Conservation (phyloP, 352 stramenopile genomes). For the Globisporangium nodosum region DNA sequence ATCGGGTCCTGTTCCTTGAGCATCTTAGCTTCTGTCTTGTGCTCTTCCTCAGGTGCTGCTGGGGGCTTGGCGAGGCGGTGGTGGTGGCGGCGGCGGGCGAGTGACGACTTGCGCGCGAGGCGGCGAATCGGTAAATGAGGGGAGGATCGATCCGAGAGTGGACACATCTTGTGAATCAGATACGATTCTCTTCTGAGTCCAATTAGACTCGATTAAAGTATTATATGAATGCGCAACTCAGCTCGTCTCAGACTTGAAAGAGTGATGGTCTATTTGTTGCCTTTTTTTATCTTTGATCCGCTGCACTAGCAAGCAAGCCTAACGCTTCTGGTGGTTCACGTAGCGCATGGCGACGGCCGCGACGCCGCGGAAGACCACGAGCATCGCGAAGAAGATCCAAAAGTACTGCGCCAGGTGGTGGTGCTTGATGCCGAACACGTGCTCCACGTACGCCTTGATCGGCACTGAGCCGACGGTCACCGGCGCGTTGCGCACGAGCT, state of each 20-base stretch:
- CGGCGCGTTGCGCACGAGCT: conserved; percentile 43
- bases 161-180: no score
- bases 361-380: conserved; percentile 47
- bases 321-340: conserved; percentile 16
- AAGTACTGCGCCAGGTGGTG: conserved; percentile 40
- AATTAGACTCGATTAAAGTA: no score
- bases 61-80: neutral
- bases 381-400: conserved; percentile 35
- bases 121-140: no score
- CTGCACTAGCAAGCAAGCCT: neutral
- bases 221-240: no score
- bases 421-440: conserved; percentile 49
- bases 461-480: conserved; percentile 28
- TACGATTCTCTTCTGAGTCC: no score
- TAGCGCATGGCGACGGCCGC: conserved; percentile 27
- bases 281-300: neutral
- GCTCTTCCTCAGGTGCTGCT: no score
- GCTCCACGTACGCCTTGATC: conserved; percentile 52
- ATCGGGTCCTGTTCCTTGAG: conserved; percentile 83
- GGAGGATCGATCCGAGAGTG: no score
- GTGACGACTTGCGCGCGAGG: no score
- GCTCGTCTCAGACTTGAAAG: no score
- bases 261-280: no score
- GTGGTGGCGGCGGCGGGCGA: no score
- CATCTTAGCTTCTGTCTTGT: conserved; percentile 24